A percentile compares a stretch with the other conserved stretches of the same genome.
phyloP scores from a whole-genome alignment of 2,329 filamentous ascomycete species.

The Botrytis hyacinthi region DNA sequence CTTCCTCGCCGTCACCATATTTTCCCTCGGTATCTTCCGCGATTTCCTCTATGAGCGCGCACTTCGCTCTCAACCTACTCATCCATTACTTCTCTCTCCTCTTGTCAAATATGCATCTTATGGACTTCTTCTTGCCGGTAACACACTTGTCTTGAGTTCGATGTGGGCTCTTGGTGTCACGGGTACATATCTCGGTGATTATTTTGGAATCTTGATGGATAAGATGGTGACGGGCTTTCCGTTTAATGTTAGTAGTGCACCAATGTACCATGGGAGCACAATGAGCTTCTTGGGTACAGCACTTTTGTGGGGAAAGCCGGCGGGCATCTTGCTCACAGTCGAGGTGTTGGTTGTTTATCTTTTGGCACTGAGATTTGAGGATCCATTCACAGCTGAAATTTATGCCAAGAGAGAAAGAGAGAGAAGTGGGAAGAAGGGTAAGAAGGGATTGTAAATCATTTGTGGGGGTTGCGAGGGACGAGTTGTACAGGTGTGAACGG shows the following conservation, averaged over 20 bases:
- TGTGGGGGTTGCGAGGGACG: not conserved
- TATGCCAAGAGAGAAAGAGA: conserved; percentile 79
- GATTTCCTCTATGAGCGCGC: conserved; percentile 86
- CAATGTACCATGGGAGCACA: conserved; percentile 96
- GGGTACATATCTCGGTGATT: conserved; percentile 95
- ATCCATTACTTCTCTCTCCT: conserved; percentile 66
- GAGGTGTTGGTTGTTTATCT: conserved; percentile 77
- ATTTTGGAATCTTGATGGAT: conserved; percentile 98
- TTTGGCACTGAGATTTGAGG: conserved; percentile 81
- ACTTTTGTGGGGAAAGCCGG: conserved; percentile 81
- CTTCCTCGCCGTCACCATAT: conserved; percentile 82
- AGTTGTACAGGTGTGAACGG: conserved; percentile 6
- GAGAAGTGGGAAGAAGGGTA: conserved; percentile 40
- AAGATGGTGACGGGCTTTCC: conserved; percentile 91
- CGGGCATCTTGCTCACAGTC: conserved; percentile 72
- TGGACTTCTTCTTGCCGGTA: conserved; percentile 70
- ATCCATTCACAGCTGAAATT: conserved; percentile 90
- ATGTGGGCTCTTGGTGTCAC: conserved; percentile 93
- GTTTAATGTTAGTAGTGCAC: conserved; percentile 85
- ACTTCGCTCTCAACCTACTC: conserved; percentile 70
- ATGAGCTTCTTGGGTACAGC: conserved; percentile 89
- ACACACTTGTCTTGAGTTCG: conserved; percentile 80
- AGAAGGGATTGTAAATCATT: conserved; percentile 32
- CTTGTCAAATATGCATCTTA: conserved; percentile 63
- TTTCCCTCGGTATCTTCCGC: conserved; percentile 84